Evolutionary conservation across 129 eudicot genomes (phyloP), one percentile per base, ranked within the genome.

Genomic region (Heracleum sosnowskyi): DNA sequence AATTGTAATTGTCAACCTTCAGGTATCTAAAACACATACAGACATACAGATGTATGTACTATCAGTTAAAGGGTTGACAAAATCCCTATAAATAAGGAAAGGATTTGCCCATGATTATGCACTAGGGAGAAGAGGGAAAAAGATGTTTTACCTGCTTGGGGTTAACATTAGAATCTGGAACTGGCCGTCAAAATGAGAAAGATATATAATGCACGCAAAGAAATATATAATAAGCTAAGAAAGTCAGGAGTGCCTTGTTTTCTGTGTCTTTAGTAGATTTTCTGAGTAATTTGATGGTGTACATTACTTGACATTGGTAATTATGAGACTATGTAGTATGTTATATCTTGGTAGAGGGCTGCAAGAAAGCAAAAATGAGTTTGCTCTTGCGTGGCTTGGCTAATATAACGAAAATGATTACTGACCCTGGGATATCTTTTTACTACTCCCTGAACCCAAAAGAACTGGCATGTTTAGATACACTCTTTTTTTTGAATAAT

Each of bases 1-100:
- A 76, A 81, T 91, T 45, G 88, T 84, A 41, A 91, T 91, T 24
- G 97, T 91, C 75, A 91, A 91, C 83, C 94, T 91, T 84, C 97
- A 91, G 92, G 97, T 91, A 75, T 18, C 17, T n/a, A 62, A 66
- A 0, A 29, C 37, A 12, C 70, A 62, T 8, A 66, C 35, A 9
- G 9, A 3, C 71, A 64, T 0, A 10, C 6, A 60, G 5, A 60
- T 29, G 4, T 60, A 26, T 60, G 16, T 26, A 60, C 68, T 26
- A 10, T 26, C 16, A 60, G 2, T 10, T n/a, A 34, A 20, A 10
- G 44, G 47, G 20, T 71, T 22, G 46, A 18, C 46, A 37, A 7
- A 37, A 7, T 36, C 11, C 29, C 22, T 35, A 69, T 69, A 1
- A 69, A 29, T 1, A 69, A 69, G 45, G 15, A 28, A 18, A 39